Percentiles rank a stretch among this genome's conserved stretches.
These are phyloP conservation scores for Podospora appendiculata DNA, from an alignment of 495 filamentous ascomycete genomes.

Conservation along the genomic window DNA sequence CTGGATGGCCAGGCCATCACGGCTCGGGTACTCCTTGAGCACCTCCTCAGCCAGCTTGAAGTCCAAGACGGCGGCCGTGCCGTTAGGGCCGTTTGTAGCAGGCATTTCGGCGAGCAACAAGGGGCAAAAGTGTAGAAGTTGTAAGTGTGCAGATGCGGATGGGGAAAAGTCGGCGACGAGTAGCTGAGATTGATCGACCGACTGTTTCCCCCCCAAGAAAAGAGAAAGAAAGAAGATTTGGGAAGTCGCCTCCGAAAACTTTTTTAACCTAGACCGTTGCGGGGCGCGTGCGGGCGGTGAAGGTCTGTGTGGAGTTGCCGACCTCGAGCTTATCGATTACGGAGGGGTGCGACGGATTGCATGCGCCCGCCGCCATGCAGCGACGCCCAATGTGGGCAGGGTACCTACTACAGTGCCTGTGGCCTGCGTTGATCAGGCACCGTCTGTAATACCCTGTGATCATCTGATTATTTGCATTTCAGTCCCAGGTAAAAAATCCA, in stretches of 20 bases:
- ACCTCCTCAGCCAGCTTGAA: slow-evolving; percentile 65
- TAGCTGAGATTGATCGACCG: slow-evolving; percentile 14
- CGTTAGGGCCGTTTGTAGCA: slow-evolving; percentile 52
- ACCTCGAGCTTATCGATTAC: too few relatives aligned
- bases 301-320: background rate
- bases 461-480: too few relatives aligned
- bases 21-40: slow-evolving; percentile 62
- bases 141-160: slow-evolving; percentile 2
- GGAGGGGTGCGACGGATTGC: too few relatives aligned
- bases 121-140: slow-evolving; percentile 1
- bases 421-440: too few relatives aligned
- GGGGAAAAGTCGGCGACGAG: slow-evolving; percentile 25
- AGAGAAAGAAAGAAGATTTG: slow-evolving; percentile 19
- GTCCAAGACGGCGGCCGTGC: slow-evolving; percentile 34
- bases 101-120: slow-evolving; percentile 44
- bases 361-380: too few relatives aligned
- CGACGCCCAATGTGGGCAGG: too few relatives aligned
- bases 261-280: slow-evolving; percentile 19
- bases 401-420: too few relatives aligned
- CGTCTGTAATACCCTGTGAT: too few relatives aligned
- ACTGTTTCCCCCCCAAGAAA: slow-evolving; percentile 30
- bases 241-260: slow-evolving; percentile 10
- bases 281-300: slow-evolving; percentile 21
- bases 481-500: too few relatives aligned
- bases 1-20: slow-evolving; percentile 78